A percentile compares a stretch with the other conserved stretches of the same genome.
phyloP scores from a whole-genome alignment of 106 monocot genomes.

The Allium fistulosum region DNA sequence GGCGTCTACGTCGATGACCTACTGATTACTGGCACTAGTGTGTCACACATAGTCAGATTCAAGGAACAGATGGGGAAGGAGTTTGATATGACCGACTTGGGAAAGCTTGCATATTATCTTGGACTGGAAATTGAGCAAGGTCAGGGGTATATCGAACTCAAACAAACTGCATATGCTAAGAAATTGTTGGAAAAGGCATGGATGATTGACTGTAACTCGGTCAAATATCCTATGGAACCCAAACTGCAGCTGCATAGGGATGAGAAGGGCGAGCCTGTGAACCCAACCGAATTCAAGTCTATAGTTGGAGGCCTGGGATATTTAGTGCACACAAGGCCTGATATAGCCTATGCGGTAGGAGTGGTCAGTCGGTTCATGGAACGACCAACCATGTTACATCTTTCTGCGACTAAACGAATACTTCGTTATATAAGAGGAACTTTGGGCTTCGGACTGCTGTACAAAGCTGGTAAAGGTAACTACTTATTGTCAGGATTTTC shows the following conservation, averaged over 20 bases:
- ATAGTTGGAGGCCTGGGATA: constrained; percentile 8
- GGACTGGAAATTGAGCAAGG: constrained; percentile 9
- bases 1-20: neutral
- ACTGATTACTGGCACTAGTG: neutral
- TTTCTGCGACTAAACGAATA: neutral
- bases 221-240: neutral
- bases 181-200: neutral
- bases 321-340: constrained; percentile 6
- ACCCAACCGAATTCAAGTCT: neutral
- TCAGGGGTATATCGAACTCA: neutral
- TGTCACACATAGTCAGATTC: neutral
- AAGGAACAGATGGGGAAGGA: neutral
- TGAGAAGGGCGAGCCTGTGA: neutral
- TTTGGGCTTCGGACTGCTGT: neutral
- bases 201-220: neutral
- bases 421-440: constrained; percentile 8
- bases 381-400: neutral
- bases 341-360: constrained; percentile 2
- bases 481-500: neutral
- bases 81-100: constrained; percentile 17
- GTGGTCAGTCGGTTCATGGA: constrained; percentile 10
- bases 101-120: constrained; percentile 4
- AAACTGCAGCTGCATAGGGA: neutral
- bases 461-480: neutral
- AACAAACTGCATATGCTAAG: neutral